These are phyloP conservation scores for Mallotus repandus DNA, from an alignment of 441 rosid species.

Conservation along the genomic window DNA sequence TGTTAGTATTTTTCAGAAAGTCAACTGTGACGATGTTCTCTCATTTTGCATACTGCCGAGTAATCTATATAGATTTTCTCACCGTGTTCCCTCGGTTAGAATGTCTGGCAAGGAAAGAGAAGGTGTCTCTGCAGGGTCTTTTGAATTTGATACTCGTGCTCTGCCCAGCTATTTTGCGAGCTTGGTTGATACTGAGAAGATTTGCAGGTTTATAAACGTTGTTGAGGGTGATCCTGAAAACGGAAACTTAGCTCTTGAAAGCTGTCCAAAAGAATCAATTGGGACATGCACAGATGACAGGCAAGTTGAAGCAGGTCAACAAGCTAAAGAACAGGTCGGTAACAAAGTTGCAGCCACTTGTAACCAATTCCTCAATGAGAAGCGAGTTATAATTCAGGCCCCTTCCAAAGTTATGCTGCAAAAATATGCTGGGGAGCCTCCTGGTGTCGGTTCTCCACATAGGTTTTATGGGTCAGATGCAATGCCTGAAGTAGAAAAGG, in stretches of 20 bases:
- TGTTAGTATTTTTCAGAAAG: conserved; percentile 46
- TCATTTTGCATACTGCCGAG: conserved; percentile 31
- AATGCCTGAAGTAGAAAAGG: conserved; percentile 34
- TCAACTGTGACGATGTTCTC: conserved; percentile 25
- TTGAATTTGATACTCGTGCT: conserved; percentile 70
- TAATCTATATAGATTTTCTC: conserved; percentile 60
- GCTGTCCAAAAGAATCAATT: conserved; percentile 21
- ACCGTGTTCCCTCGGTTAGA: conserved; percentile 52
- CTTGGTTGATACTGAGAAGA: conserved; percentile 26
- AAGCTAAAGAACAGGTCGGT: neutral
- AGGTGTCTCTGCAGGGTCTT: conserved; percentile 58
- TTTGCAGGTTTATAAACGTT: conserved; percentile 31
- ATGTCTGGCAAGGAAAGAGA: conserved; percentile 62
- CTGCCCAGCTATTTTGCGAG: conserved; percentile 38
- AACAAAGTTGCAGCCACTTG: conserved; percentile 24
- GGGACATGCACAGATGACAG: neutral
- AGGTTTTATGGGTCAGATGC: conserved; percentile 25
- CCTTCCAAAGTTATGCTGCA: conserved; percentile 30
- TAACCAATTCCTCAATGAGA: conserved; percentile 27
- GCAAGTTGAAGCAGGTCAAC: conserved; percentile 17
- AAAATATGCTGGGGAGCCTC: conserved; percentile 32
- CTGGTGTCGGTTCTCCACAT: conserved; percentile 25
- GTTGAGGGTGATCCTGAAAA: conserved; percentile 22
- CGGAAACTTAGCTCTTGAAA: conserved; percentile 23
- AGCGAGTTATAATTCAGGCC: conserved; percentile 37